These are phyloP conservation scores for Botrytis sinoallii DNA, from an alignment of 2,329 filamentous ascomycete species.

Conservation along the genomic window DNA sequence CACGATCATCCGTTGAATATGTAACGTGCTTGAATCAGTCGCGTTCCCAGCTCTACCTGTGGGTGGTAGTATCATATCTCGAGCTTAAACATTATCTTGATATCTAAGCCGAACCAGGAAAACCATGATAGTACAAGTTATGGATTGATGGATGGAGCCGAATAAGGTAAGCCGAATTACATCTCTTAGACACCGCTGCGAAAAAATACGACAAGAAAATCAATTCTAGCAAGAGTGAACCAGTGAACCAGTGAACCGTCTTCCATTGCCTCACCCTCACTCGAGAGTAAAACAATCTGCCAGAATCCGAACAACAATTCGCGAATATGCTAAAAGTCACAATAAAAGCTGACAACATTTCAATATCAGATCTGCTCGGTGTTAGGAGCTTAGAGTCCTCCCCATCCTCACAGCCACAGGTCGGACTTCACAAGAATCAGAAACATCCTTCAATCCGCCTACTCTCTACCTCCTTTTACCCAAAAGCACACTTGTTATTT, in stretches of 20 bases:
- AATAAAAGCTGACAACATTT: not conserved
- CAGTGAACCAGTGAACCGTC: not conserved
- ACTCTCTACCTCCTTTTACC: not conserved
- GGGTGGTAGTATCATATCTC: not conserved
- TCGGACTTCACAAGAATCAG: not conserved
- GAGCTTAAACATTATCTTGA: not conserved
- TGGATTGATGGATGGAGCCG: not conserved
- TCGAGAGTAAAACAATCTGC: not conserved
- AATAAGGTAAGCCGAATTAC: not conserved
- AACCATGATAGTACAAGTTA: not conserved
- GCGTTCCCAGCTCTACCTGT: accelerated
- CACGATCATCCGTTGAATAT: not conserved
- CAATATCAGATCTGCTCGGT: not conserved
- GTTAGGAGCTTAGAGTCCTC: not conserved
- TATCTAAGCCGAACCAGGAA: not conserved
- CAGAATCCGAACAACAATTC: not conserved
- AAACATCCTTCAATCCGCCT: not conserved
- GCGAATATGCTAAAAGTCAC: not conserved
- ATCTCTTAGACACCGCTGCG: not conserved
- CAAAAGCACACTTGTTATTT: not conserved
- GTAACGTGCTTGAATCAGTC: not conserved
- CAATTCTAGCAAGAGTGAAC: not conserved
- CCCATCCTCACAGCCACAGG: too few relatives aligned
- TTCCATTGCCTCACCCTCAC: not conserved
- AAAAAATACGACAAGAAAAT: not conserved